These are phyloP conservation scores for Fallopia convolvulus DNA, from an alignment of 148 eudicot species.

Conservation along the genomic window DNA sequence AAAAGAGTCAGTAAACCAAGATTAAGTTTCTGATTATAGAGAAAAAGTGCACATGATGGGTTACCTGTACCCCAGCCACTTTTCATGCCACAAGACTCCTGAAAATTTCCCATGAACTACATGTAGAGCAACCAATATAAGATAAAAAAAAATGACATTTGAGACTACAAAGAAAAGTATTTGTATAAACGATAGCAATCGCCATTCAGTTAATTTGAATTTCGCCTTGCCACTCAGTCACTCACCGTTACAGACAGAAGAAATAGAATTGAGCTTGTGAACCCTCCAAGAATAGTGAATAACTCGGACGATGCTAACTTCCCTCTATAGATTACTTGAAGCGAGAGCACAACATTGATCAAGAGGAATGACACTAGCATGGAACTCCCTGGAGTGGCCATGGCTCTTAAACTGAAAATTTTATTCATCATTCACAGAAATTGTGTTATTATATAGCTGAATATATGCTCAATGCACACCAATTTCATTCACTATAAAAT, in stretches of 20 bases:
- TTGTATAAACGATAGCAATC: neutral
- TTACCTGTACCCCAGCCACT: constrained; percentile 96
- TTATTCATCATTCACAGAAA: neutral
- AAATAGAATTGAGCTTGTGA: constrained; percentile 68
- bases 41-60: neutral
- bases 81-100: constrained; percentile 62
- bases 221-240: neutral
- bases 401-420: constrained; percentile 13
- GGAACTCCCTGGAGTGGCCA: constrained; percentile 78
- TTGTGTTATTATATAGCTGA: neutral
- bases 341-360: constrained; percentile 57
- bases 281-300: constrained; percentile 85
- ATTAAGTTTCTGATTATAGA: neutral
- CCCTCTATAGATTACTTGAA: constrained; percentile 73
- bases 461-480: neutral
- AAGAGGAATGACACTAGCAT: constrained; percentile 65
- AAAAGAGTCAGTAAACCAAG: neutral
- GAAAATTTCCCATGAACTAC: constrained; percentile 83
- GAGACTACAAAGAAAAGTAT: neutral
- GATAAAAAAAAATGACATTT: neutral
- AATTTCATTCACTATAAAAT: neutral
- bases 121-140: constrained; percentile 7
- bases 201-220: neutral
- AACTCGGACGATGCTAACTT: constrained; percentile 80
- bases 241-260: constrained; percentile 60